phyloP scores from a whole-genome alignment of 1,284 basidiomycete species.

The Inonotus obliquus region DNA sequence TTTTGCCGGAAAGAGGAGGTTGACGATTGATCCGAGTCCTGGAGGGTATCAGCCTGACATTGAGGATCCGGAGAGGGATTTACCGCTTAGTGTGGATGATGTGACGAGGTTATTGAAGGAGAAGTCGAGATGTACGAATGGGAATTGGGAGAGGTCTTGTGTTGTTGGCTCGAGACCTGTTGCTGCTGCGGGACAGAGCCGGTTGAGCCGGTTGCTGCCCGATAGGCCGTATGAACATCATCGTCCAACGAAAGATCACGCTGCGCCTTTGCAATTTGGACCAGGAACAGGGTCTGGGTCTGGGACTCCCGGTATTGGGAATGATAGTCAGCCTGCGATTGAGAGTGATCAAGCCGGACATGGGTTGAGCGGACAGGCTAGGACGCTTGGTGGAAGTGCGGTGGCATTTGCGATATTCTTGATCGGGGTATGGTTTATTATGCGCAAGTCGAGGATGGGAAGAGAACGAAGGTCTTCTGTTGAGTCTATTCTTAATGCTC shows the following conservation, averaged over 20 bases:
- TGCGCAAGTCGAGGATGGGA: constrained; percentile 1
- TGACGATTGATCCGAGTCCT: constrained; percentile 5
- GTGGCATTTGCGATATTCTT: constrained; percentile 13
- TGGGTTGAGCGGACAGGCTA: background rate
- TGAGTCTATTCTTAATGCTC: background rate
- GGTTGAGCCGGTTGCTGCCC: constrained; percentile 13
- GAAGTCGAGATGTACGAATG: constrained; percentile 30
- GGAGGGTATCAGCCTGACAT: constrained; percentile 4
- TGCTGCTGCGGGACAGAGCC: constrained; percentile 11
- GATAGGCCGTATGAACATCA: background rate
- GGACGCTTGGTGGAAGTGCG: constrained; percentile 9
- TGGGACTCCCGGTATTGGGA: background rate
- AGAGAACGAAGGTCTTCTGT: background rate
- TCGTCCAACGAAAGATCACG: background rate
- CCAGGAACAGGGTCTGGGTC: background rate
- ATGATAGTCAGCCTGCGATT: background rate
- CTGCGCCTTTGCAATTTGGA: background rate
- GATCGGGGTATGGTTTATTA: constrained; percentile 15
- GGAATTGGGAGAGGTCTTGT: constrained; percentile 48
- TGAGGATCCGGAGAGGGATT: constrained; percentile 24
- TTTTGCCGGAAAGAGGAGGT: constrained; percentile 25
- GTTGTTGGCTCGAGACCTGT: constrained; percentile 54
- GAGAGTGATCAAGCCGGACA: background rate
- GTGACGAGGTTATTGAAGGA: constrained; percentile 39
- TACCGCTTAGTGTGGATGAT: constrained; percentile 39